Evolutionary conservation across 805 yeast species (phyloP).

Genomic region (Candida maris): DNA sequence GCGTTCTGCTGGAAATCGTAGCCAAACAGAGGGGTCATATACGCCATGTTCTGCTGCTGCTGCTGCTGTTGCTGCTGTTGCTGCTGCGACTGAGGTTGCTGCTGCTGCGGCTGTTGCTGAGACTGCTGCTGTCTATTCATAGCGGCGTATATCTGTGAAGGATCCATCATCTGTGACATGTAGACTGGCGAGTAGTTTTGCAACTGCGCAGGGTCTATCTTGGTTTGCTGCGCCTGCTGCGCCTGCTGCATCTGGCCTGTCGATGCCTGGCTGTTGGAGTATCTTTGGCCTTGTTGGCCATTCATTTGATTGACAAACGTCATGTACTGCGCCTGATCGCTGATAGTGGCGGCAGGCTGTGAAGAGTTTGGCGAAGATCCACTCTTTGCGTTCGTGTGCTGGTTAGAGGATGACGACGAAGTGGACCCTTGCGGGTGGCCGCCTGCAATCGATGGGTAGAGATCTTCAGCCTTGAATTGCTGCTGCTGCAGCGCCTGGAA

Average conservation of each 20-base stretch:
- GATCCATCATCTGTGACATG: conserved; percentile 23
- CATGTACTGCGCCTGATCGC: conserved; percentile 20
- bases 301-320: conserved; percentile 20
- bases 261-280: conserved; percentile 16
- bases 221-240: conserved; percentile 16
- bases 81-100: conserved; percentile 15
- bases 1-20: conserved; percentile 20
- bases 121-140: conserved; percentile 22
- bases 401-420: conserved; percentile 15
- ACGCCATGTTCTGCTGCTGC: conserved; percentile 15
- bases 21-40: conserved; percentile 19
- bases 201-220: conserved; percentile 16
- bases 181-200: conserved; percentile 18
- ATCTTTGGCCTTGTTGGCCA: conserved; percentile 20
- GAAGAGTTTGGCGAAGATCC: conserved; percentile 23
- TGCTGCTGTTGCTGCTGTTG: conserved; percentile 16
- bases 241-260: conserved; percentile 6
- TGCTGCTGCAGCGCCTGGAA: conserved; percentile 8
- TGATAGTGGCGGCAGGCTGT: conserved; percentile 18
- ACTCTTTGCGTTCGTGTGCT: conserved; percentile 11
- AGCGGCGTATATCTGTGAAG: conserved; percentile 20
- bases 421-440: conserved; percentile 8
- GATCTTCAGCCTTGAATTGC: conserved; percentile 24
- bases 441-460: conserved; percentile 18
- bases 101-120: conserved; percentile 16